Evolutionary conservation across 2,329 filamentous ascomycete genomes (phyloP).

Genomic region (Clonostachys chloroleuca): DNA sequence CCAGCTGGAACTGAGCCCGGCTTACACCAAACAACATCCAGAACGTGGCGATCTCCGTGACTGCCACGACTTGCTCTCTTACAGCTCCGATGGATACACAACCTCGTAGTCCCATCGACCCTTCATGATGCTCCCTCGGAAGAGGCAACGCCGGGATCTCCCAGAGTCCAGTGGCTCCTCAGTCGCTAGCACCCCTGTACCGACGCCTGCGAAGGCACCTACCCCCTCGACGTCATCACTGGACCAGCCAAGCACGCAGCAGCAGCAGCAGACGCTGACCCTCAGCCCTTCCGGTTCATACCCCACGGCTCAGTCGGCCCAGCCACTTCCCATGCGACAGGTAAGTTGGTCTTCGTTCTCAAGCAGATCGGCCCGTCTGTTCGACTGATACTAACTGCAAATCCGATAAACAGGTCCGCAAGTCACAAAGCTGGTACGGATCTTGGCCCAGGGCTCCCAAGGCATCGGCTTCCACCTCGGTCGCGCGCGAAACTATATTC

Average conservation of each 20-base stretch:
- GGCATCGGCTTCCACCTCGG: conserved; percentile 52
- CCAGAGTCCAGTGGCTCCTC: background rate
- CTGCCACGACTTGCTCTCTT: no score
- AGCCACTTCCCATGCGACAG: background rate
- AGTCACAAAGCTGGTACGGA: conserved; percentile 58
- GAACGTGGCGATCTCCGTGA: no score
- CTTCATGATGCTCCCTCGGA: conserved; percentile 5
- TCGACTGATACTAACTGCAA: background rate
- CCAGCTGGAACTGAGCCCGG: no score
- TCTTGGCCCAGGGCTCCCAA: conserved; percentile 55
- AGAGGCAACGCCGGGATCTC: conserved; percentile 4
- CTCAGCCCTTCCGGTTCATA: background rate
- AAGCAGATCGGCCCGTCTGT: background rate
- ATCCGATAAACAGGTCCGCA: conserved; percentile 34
- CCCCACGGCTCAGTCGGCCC: background rate
- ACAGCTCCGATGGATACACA: no score
- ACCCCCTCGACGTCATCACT: no score
- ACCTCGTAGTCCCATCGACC: no score
- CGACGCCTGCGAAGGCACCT: background rate
- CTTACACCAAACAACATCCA: no score
- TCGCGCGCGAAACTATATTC: conserved; percentile 57
- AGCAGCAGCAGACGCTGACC: background rate
- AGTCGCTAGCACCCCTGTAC: background rate
- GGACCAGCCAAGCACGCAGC: background rate
- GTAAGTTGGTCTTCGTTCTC: background rate